Evolutionary conservation across 768 basidiomycete genomes (phyloP).

Genomic region (Pleurotus djamor): DNA sequence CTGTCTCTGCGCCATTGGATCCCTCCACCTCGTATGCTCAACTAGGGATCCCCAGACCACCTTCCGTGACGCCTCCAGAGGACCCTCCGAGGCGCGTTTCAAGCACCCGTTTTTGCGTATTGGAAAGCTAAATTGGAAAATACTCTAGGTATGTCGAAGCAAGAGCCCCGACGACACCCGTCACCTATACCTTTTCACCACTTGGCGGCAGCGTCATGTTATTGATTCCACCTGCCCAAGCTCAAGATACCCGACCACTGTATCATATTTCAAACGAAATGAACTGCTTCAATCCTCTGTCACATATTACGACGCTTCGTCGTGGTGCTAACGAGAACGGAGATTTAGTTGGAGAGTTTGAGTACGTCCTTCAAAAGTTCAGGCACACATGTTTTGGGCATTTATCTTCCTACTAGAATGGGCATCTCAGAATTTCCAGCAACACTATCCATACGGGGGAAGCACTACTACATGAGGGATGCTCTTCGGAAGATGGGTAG

Average conservation of each 20-base stretch:
- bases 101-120: too few species aligned
- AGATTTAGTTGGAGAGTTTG: slow-evolving; percentile 29
- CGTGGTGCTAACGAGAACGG: slow-evolving; percentile 24
- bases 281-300: slow-evolving; percentile 34
- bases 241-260: slow-evolving; percentile 16
- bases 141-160: not conserved
- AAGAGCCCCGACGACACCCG: slow-evolving; percentile 1
- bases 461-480: not conserved
- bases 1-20: not conserved
- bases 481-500: not conserved
- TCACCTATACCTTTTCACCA: slow-evolving; percentile 10
- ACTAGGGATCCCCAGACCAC: not conserved
- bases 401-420: slow-evolving; percentile 6
- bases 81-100: not conserved
- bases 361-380: slow-evolving; percentile 18
- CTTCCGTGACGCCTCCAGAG: not conserved
- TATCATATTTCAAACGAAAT: slow-evolving; percentile 29
- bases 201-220: slow-evolving; percentile 14
- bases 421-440: slow-evolving; percentile 11
- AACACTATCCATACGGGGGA: slow-evolving; percentile 8
- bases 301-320: slow-evolving; percentile 29
- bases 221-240: slow-evolving; percentile 16
- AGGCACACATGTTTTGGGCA: not conserved
- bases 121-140: not conserved
- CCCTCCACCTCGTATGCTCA: not conserved